Percentiles rank a stretch among this genome's conserved stretches.
phyloP scores from a whole-genome alignment of 192 early-diverging fungal genomes.

The Spizellomyces sp. region DNA sequence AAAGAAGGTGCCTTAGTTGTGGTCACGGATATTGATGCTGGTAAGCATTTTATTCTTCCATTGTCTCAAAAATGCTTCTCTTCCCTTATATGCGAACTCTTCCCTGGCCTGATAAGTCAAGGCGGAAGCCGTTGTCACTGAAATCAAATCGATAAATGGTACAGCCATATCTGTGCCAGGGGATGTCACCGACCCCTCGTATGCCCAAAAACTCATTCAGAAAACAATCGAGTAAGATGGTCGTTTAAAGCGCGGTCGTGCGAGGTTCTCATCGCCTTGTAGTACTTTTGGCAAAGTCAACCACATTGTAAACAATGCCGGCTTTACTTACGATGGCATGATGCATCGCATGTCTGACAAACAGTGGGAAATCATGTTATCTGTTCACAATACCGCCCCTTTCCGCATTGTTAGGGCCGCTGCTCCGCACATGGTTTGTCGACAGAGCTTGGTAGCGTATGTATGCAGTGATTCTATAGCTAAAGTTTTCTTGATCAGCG shows the following conservation, averaged over 20 bases:
- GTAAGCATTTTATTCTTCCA: too few relatives aligned
- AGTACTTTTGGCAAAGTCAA: constrained; percentile 40
- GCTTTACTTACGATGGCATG: constrained; percentile 32
- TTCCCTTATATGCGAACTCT: too few relatives aligned
- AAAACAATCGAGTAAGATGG: constrained; percentile 52
- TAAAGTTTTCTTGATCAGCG: constrained; percentile 27
- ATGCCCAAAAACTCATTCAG: constrained; percentile 58
- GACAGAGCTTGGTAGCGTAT: too few relatives aligned
- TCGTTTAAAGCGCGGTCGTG: not conserved
- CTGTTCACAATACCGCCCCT: constrained; percentile 66
- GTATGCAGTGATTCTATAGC: too few relatives aligned
- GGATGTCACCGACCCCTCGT: constrained; percentile 57
- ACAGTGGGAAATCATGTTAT: constrained; percentile 26
- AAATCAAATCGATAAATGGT: constrained; percentile 26
- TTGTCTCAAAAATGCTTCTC: too few relatives aligned
- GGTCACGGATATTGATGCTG: constrained; percentile 17
- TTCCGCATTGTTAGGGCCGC: constrained; percentile 67
- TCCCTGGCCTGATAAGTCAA: constrained; percentile 33
- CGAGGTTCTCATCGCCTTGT: not conserved
- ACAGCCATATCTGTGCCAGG: constrained; percentile 46
- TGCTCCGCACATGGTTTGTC: constrained; percentile 43
- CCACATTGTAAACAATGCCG: constrained; percentile 38
- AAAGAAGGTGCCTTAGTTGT: constrained; percentile 23
- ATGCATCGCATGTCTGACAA: constrained; percentile 35
- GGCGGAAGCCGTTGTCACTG: constrained; percentile 20